These are phyloP conservation scores for Phytopythium montanum DNA, from an alignment of 352 stramenopile species.

Conservation along the genomic window DNA sequence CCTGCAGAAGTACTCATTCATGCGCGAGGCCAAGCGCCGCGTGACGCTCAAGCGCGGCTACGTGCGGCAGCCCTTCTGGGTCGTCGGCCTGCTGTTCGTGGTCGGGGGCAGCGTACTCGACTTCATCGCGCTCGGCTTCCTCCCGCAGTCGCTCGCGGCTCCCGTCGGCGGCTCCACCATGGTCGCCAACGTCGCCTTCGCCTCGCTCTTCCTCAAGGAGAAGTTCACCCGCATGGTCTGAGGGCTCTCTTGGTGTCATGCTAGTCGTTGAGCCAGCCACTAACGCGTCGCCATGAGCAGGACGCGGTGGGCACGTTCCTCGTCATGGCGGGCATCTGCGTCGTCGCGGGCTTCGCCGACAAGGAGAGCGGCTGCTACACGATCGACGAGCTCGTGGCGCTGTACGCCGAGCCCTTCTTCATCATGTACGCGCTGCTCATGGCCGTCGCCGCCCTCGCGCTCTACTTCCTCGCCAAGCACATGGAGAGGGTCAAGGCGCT, in stretches of 20 bases:
- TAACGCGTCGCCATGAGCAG: conserved; percentile 10
- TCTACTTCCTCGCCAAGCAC: conserved; percentile 38
- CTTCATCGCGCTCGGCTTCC: conserved; percentile 75
- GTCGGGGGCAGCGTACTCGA: conserved; percentile 67
- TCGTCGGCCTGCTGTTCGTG: conserved; percentile 71
- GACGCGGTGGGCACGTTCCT: conserved; percentile 66
- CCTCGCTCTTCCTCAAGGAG: conserved; percentile 74
- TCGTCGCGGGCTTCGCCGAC: conserved; percentile 76
- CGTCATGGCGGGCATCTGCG: conserved; percentile 67
- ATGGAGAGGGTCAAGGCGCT: conserved; percentile 40
- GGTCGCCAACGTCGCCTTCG: conserved; percentile 82
- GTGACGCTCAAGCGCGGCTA: conserved; percentile 68
- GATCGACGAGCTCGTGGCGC: conserved; percentile 54
- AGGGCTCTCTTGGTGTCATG: neutral
- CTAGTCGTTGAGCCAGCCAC: too few relatives aligned
- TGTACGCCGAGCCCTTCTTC: conserved; percentile 67
- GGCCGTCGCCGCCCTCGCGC: conserved; percentile 20
- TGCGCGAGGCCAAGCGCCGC: conserved; percentile 67
- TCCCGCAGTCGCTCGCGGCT: conserved; percentile 76
- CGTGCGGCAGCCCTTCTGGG: conserved; percentile 69
- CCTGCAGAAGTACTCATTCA: conserved; percentile 89
- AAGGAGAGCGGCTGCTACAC: conserved; percentile 80
- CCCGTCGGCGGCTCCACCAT: conserved; percentile 79
- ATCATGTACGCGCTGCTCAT: conserved; percentile 65
- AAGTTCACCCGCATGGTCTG: conserved; percentile 44